phyloP scores from a whole-genome alignment of 2,329 filamentous ascomycete species.

The Sporothrix protearum region DNA sequence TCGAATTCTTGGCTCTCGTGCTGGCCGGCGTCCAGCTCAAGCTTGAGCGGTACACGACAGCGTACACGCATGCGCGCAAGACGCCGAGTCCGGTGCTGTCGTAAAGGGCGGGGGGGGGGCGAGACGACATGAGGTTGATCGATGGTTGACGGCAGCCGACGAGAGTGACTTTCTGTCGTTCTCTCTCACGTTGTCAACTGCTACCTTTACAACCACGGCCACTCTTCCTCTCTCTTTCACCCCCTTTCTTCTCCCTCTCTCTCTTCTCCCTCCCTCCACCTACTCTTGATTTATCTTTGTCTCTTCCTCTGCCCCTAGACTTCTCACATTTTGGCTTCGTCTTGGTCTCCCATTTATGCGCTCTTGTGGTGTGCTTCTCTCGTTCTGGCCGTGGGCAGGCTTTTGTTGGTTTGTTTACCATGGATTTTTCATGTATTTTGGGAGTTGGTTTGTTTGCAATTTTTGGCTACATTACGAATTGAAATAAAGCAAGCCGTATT shows the following conservation, averaged over 20 bases:
- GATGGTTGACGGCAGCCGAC: background rate
- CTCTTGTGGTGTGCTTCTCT: background rate
- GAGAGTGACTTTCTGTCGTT: background rate
- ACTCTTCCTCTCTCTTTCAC: background rate
- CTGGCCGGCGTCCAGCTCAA: conserved; percentile 46
- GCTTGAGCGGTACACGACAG: conserved; percentile 42
- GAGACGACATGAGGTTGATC: too few relatives aligned
- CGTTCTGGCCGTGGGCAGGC: background rate
- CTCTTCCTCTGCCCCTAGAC: background rate
- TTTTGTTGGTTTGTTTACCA: background rate
- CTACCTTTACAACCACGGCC: too few relatives aligned
- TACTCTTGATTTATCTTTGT: background rate
- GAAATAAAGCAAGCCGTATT: background rate
- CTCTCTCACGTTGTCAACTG: background rate
- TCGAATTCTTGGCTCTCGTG: conserved; percentile 50
- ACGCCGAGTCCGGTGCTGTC: conserved; percentile 33
- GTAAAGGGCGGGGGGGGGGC: conserved; percentile 19
- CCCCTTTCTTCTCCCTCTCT: background rate
- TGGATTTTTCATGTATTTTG: background rate
- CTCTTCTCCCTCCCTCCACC: background rate
- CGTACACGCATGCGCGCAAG: conserved; percentile 37
- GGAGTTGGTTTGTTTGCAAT: background rate
- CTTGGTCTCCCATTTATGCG: too few relatives aligned
- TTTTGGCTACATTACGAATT: background rate
- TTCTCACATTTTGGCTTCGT: background rate